A percentile compares a stretch with the other conserved stretches of the same genome.
Conservation (phyloP, 176 grass and related monocot species). For the Elaeis guineensis region DNA sequence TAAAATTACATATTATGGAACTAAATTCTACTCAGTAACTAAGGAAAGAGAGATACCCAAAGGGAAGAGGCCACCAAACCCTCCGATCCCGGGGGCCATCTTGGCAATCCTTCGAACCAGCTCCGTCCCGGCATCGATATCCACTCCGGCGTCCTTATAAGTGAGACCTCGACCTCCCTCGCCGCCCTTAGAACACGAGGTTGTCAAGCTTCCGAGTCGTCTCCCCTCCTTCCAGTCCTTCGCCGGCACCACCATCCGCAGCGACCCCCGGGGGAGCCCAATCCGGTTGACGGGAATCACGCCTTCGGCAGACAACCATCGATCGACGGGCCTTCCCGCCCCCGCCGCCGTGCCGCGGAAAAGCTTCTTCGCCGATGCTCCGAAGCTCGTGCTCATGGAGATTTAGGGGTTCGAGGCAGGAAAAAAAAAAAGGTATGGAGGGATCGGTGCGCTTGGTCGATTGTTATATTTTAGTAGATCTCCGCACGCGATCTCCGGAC, state of each 20-base stretch:
- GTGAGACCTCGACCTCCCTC: conserved; percentile 28
- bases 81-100: conserved; percentile 77
- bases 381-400: conserved; percentile 3
- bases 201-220: background rate
- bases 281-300: background rate
- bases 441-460: too few relatives aligned
- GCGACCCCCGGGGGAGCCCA: background rate
- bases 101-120: conserved; percentile 70
- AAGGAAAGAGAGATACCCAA: conserved; percentile 23
- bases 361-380: background rate
- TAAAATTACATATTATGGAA: background rate
- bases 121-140: conserved; percentile 80
- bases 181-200: conserved; percentile 4
- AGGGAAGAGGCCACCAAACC: conserved; percentile 80
- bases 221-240: background rate
- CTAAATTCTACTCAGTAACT: background rate
- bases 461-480: too few relatives aligned
- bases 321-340: background rate
- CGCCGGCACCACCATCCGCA: background rate
- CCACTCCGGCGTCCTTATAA: conserved; percentile 78
- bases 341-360: background rate
- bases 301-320: too few relatives aligned
- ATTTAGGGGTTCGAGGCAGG: too few relatives aligned
- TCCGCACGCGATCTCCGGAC: too few relatives aligned
- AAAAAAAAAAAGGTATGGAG: too few relatives aligned